phyloP scores from a whole-genome alignment of 768 basidiomycete species.

The Mycena vitilis region DNA sequence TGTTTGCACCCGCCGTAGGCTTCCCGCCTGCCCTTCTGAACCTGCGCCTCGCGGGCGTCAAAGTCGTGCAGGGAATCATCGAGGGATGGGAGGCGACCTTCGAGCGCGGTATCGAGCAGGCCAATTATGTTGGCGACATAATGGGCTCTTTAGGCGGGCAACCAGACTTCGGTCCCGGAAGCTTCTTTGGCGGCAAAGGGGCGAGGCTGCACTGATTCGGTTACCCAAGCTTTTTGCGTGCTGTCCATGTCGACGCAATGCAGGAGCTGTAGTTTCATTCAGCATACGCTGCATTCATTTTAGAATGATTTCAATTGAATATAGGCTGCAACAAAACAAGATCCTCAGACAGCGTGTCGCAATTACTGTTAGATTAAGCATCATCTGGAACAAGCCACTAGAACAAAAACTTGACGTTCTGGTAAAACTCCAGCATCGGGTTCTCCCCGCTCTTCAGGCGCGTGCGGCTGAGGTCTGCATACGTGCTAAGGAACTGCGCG shows the following conservation, averaged over 20 bases:
- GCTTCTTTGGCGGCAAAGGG: background rate
- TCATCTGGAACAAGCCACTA: constrained; percentile 50
- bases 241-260: too few relatives aligned
- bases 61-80: constrained; percentile 53
- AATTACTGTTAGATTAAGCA: background rate
- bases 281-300: too few relatives aligned
- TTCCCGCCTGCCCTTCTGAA: constrained; percentile 50
- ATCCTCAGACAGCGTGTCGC: too few relatives aligned
- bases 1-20: constrained; percentile 47
- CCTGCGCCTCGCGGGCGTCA: constrained; percentile 49
- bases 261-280: too few relatives aligned
- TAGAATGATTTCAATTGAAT: too few relatives aligned
- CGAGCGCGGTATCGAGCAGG: constrained; percentile 45
- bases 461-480: constrained; percentile 80
- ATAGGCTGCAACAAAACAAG: too few relatives aligned
- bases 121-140: constrained; percentile 45
- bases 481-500: constrained; percentile 88
- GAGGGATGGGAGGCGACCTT: constrained; percentile 49
- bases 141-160: constrained; percentile 37
- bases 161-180: constrained; percentile 33
- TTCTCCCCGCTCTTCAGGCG: constrained; percentile 85
- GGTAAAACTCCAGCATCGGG: constrained; percentile 89
- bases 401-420: constrained; percentile 94
- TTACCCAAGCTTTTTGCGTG: background rate
- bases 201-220: background rate